A percentile compares a stretch with the other conserved stretches of the same genome.
These are phyloP conservation scores for Calocera viscosa DNA, from an alignment of 768 basidiomycete species.

Conservation along the genomic window DNA sequence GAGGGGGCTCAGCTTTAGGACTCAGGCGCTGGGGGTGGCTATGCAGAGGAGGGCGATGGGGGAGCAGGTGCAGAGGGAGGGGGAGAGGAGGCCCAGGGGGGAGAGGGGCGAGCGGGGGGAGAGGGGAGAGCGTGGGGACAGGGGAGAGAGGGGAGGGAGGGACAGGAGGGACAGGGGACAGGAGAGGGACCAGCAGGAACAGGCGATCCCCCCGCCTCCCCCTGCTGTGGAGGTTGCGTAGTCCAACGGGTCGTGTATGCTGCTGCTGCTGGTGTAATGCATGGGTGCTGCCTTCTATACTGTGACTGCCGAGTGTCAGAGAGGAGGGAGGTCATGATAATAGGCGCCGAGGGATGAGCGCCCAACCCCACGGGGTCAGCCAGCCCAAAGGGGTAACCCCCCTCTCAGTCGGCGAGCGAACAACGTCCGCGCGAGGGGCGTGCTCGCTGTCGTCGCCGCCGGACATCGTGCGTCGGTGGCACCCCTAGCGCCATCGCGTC, in stretches of 20 bases:
- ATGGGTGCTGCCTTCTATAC: neutral
- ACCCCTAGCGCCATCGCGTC: too few relatives aligned
- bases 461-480: too few relatives aligned
- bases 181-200: neutral
- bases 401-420: too few relatives aligned
- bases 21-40: slow-evolving; percentile 78
- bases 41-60: slow-evolving; percentile 30
- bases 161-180: neutral
- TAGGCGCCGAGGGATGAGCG: neutral
- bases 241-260: neutral
- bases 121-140: neutral
- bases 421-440: too few relatives aligned
- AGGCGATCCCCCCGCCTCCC: neutral
- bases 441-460: too few relatives aligned
- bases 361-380: too few relatives aligned
- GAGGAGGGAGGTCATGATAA: neutral
- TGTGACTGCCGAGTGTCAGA: too few relatives aligned
- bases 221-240: neutral
- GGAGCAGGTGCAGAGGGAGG: neutral
- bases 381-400: too few relatives aligned
- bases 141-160: neutral
- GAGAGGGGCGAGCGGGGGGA: slow-evolving; percentile 8
- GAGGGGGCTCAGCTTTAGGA: slow-evolving; percentile 77
- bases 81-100: neutral
- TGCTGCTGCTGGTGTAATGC: neutral